A percentile compares a stretch with the other conserved stretches of the same genome.
phyloP scores from a whole-genome alignment of 2,329 filamentous ascomycete genomes.

The Hansfordia pulvinata region DNA sequence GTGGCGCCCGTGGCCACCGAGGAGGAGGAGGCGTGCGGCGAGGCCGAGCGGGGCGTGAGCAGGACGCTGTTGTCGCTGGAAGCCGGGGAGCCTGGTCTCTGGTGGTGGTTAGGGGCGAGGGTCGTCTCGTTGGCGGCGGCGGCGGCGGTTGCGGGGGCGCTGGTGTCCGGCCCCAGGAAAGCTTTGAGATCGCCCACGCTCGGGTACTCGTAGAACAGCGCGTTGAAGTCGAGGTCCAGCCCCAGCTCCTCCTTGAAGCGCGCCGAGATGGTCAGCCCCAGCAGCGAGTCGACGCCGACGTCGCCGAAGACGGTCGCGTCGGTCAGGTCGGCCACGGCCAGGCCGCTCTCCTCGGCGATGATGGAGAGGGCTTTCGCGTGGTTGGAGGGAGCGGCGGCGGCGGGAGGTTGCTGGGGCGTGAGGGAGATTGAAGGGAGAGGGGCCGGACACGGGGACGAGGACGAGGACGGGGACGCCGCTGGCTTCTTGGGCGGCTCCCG shows the following conservation, averaged over 20 bases:
- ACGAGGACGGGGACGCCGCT: not conserved
- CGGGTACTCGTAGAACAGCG: slow-evolving; percentile 8
- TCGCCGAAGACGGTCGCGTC: slow-evolving; percentile 8
- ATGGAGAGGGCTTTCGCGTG: slow-evolving; percentile 5
- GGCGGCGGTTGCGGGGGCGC: no score
- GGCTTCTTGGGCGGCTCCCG: no score
- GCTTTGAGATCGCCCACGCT: slow-evolving; percentile 8
- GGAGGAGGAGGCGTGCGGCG: no score
- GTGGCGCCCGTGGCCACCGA: no score
- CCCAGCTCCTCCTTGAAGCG: slow-evolving; percentile 9
- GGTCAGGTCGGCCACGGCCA: slow-evolving; percentile 7
- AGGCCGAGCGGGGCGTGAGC: no score
- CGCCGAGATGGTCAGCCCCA: slow-evolving; percentile 11
- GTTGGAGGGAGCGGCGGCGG: not conserved
- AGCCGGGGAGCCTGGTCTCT: no score
- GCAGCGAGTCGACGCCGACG: slow-evolving; percentile 14
- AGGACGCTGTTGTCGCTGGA: no score
- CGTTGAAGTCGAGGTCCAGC: slow-evolving; percentile 6
- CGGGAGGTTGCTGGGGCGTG: not conserved
- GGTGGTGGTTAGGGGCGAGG: no score
- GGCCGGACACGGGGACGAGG: not conserved
- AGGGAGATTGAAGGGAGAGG: not conserved
- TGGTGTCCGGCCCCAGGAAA: no score
- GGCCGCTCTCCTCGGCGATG: slow-evolving; percentile 10
- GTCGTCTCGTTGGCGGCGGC: no score